These are phyloP conservation scores for Odonthalia washingtoniensis DNA, from an alignment of 31 red algal species.

Conservation along the genomic window DNA sequence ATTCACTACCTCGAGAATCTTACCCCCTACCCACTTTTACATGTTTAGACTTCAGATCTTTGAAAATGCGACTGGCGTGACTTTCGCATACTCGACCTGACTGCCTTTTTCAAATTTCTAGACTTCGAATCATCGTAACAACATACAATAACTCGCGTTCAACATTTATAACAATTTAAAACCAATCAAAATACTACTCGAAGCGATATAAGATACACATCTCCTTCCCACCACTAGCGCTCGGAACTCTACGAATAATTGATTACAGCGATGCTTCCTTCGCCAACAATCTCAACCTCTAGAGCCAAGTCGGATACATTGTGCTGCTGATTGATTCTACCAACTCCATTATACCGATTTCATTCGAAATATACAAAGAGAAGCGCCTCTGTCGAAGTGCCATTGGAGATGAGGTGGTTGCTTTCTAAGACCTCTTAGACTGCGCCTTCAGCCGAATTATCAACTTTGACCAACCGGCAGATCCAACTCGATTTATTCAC, in stretches of 20 bases:
- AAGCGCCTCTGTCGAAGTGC: too few species aligned
- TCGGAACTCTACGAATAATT: neutral
- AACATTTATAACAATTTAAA: neutral
- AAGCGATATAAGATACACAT: neutral
- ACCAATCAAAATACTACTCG: neutral
- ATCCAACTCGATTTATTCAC: too few species aligned
- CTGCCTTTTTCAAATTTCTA: too few species aligned
- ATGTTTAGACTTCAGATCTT: constrained; percentile 10
- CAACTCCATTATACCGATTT: neutral
- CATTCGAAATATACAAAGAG: constrained; percentile 20
- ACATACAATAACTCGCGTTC: neutral
- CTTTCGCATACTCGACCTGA: too few species aligned
- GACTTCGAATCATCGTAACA: constrained; percentile 4
- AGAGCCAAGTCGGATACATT: constrained; percentile 28
- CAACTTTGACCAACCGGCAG: too few species aligned
- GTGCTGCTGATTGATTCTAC: neutral
- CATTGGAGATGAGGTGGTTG: too few species aligned
- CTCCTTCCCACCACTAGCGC: neutral
- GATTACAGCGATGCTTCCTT: constrained; percentile 17
- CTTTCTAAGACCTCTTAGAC: too few species aligned
- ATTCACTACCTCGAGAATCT: constrained; percentile 34
- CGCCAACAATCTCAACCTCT: too few species aligned
- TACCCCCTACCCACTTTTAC: neutral
- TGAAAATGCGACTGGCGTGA: too few species aligned
- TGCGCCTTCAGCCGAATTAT: too few species aligned